Percentiles rank a stretch among this genome's conserved stretches.
phyloP scores from a whole-genome alignment of 805 yeast genomes.

The Saccharomyces mikatae region DNA sequence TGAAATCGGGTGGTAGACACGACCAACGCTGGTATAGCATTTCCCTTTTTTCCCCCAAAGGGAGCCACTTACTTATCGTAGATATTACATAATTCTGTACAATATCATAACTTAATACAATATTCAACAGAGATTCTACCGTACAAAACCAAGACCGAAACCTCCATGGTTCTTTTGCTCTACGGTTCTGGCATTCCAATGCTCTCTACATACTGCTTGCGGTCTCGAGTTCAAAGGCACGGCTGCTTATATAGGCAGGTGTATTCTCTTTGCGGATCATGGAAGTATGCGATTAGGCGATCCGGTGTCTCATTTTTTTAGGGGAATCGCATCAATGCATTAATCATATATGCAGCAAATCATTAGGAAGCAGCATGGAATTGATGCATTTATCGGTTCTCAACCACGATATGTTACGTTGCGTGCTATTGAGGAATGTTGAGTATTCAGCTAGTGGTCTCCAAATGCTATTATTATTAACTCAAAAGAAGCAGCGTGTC shows the following conservation, averaged over 20 bases:
- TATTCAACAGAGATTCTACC: not conserved
- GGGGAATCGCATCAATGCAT: not conserved
- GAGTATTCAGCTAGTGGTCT: not conserved
- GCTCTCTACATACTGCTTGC: too few species aligned
- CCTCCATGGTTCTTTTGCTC: not conserved
- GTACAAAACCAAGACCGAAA: not conserved
- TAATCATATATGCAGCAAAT: not conserved
- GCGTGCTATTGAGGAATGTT: not conserved
- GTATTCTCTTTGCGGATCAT: not conserved
- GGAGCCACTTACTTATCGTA: not conserved
- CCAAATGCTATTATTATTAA: not conserved
- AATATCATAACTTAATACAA: not conserved
- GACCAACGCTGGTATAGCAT: not conserved
- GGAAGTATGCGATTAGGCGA: not conserved
- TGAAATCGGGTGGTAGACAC: constrained; percentile 42
- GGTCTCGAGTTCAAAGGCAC: too few species aligned
- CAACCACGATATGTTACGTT: not conserved
- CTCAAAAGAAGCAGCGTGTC: not conserved
- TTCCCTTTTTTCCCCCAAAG: not conserved
- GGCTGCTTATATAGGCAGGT: not conserved
- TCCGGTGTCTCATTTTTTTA: not conserved
- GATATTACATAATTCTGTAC: not conserved
- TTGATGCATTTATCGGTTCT: not conserved
- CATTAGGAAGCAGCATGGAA: not conserved
- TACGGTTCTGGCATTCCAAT: not conserved